phyloP scores from a whole-genome alignment of 306 rosid species.

The Cicer judaicum region DNA sequence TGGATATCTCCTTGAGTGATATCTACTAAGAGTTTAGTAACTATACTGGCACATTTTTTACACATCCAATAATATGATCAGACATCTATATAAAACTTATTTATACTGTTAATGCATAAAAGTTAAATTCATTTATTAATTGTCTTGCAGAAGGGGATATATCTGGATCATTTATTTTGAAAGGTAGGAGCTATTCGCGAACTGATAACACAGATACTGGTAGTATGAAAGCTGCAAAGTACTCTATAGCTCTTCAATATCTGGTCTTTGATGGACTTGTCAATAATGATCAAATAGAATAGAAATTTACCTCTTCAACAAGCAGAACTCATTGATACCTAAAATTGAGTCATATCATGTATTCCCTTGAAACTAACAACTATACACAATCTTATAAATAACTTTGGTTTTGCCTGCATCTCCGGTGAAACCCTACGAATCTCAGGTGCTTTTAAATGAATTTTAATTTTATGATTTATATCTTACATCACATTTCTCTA shows the following conservation, averaged over 20 bases:
- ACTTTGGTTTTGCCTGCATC: not conserved
- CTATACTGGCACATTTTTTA: not conserved
- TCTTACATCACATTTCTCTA: not conserved
- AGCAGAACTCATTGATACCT: conserved; percentile 17
- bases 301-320: conserved; percentile 20
- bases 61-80: not conserved
- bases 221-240: conserved; percentile 57
- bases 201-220: conserved; percentile 38
- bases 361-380: not conserved
- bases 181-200: conserved; percentile 48
- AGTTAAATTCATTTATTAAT: conserved; percentile 5
- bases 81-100: not conserved
- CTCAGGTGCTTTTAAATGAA: conserved; percentile 11
- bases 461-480: conserved; percentile 12
- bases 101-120: not conserved
- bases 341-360: not conserved
- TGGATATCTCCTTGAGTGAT: not conserved
- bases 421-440: not conserved
- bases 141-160: conserved; percentile 63
- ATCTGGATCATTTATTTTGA: conserved; percentile 64
- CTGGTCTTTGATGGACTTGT: conserved; percentile 62
- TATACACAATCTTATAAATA: conserved; percentile 12
- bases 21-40: not conserved
- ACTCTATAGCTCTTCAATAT: conserved; percentile 83
- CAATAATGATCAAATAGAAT: conserved; percentile 48